A percentile compares a stretch with the other conserved stretches of the same genome.
Evolutionary conservation across 139 green algal genomes (phyloP).

Genomic region (Trebouxia sp.): DNA sequence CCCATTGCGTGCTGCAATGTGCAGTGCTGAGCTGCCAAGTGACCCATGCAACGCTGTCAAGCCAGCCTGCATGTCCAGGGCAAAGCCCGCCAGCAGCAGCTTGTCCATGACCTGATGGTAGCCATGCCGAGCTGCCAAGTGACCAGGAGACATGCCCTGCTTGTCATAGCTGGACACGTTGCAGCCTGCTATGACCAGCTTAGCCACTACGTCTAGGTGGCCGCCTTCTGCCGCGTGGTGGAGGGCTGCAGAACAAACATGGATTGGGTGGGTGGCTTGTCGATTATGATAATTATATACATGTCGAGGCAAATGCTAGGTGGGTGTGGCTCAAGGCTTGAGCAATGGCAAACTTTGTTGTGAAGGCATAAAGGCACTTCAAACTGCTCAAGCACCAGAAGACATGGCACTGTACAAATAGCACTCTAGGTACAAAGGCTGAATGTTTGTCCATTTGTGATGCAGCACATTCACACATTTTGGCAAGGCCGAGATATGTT

Average conservation of each 20-base stretch:
- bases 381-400: too few relatives aligned
- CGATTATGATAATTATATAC: background rate
- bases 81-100: conserved; percentile 55
- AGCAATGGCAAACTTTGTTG: too few relatives aligned
- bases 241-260: conserved; percentile 35
- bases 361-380: too few relatives aligned
- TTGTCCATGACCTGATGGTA: conserved; percentile 48
- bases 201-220: conserved; percentile 42
- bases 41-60: background rate
- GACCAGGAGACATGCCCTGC: conserved; percentile 39
- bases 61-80: conserved; percentile 36
- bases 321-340: background rate
- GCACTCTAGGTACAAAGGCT: too few relatives aligned
- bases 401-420: too few relatives aligned
- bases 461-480: too few relatives aligned
- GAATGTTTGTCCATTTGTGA: too few relatives aligned
- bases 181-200: conserved; percentile 57
- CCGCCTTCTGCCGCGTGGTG: conserved; percentile 54
- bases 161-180: conserved; percentile 40
- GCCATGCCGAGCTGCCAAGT: conserved; percentile 54
- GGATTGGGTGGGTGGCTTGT: background rate
- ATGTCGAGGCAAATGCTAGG: background rate
- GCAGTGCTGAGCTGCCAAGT: conserved; percentile 43
- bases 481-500: too few relatives aligned
- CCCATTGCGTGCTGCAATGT: conserved; percentile 51